These are phyloP conservation scores for Epichloe hybrida DNA, from an alignment of 2,329 filamentous ascomycete genomes.

Conservation along the genomic window DNA sequence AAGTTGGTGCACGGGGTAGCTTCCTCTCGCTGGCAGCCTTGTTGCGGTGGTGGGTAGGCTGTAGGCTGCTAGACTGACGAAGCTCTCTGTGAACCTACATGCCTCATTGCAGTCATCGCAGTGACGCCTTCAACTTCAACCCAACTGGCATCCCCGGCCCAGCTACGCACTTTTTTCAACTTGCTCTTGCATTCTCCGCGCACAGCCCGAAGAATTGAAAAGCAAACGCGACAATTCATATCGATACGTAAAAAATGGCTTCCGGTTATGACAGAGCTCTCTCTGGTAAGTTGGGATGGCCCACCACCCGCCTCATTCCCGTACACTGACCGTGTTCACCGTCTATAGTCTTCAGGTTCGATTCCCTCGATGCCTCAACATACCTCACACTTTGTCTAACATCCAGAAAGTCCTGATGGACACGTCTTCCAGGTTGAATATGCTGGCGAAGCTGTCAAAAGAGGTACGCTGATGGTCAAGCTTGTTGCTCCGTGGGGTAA, in stretches of 20 bases:
- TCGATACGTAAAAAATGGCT: slow-evolving; percentile 43
- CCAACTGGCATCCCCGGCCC: slow-evolving; percentile 1
- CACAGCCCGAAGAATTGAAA: not conserved
- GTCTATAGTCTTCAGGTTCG: slow-evolving; percentile 67
- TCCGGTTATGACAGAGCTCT: slow-evolving; percentile 98
- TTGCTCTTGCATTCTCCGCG: not conserved
- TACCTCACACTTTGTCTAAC: slow-evolving; percentile 27
- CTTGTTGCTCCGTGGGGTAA: slow-evolving; percentile 7
- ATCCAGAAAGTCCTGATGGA: slow-evolving; percentile 70
- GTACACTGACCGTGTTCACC: slow-evolving; percentile 24
- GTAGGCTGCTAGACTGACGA: slow-evolving; percentile 22
- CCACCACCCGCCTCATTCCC: slow-evolving; percentile 2
- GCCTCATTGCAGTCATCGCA: not conserved
- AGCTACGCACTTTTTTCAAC: not conserved
- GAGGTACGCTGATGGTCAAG: slow-evolving; percentile 46
- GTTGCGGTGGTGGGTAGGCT: slow-evolving; percentile 17
- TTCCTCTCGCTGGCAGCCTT: not conserved
- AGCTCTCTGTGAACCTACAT: slow-evolving; percentile 14
- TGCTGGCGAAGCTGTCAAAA: slow-evolving; percentile 94
- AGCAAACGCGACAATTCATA: not conserved
- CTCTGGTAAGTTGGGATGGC: slow-evolving; percentile 58
- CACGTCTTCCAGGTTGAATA: slow-evolving; percentile 99
- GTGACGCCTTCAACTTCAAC: not conserved
- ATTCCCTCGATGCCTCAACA: not conserved
- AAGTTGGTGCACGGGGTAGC: not conserved